These are phyloP conservation scores for Fusarium verticillioides DNA, from an alignment of 2,329 filamentous ascomycete genomes.

Conservation along the genomic window DNA sequence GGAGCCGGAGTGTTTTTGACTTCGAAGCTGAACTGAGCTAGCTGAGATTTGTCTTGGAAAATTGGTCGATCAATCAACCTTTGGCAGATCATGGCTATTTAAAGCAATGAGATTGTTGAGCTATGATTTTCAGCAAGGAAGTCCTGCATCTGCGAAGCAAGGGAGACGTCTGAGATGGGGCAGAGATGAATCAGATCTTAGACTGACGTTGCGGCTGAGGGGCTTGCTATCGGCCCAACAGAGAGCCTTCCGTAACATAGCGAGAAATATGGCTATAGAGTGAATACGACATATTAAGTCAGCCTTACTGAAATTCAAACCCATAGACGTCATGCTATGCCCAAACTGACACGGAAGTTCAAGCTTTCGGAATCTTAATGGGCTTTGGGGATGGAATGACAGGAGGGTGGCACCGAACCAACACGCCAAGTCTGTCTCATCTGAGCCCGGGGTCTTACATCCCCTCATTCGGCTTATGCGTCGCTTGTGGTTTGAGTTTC, in stretches of 20 bases:
- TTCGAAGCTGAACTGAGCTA: not conserved
- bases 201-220: no score
- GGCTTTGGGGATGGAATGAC: not conserved
- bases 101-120: not conserved
- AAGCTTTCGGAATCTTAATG: accelerated
- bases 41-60: not conserved
- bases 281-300: accelerated
- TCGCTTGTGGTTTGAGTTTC: not conserved
- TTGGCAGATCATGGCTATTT: not conserved
- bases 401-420: not conserved
- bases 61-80: not conserved
- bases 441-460: not conserved
- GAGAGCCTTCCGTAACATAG: accelerated
- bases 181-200: not conserved
- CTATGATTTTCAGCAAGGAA: not conserved
- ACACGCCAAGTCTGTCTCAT: not conserved
- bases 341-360: accelerated
- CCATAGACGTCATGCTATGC: accelerated
- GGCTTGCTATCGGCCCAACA: not conserved
- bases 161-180: not conserved
- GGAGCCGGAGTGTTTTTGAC: not conserved
- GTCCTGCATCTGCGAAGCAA: not conserved
- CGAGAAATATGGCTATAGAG: not conserved
- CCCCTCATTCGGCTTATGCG: not conserved
- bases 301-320: accelerated